Percentiles rank a stretch among this genome's conserved stretches.
These are phyloP conservation scores for Aspergillus calidoustus DNA, from an alignment of 2,329 filamentous ascomycete genomes.

Conservation along the genomic window DNA sequence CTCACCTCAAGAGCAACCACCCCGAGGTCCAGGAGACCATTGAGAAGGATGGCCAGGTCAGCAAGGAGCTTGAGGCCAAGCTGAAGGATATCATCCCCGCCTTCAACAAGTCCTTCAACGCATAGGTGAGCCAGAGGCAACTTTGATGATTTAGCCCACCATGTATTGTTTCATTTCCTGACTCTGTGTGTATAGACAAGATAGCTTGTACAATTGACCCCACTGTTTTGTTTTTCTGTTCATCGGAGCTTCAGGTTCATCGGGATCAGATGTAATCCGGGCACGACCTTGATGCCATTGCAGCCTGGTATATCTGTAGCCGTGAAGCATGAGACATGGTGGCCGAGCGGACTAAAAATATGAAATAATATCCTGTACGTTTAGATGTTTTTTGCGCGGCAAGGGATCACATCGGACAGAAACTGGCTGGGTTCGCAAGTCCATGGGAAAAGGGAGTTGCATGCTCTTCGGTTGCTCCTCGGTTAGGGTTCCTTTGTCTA, in stretches of 20 bases:
- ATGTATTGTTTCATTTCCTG: conserved; percentile 45
- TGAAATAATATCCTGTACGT: conserved; percentile 49
- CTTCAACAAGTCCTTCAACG: conserved; percentile 93
- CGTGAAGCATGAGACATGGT: conserved; percentile 29
- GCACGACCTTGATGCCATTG: conserved; percentile 27
- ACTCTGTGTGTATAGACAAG: conserved; percentile 50
- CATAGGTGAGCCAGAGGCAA: conserved; percentile 46
- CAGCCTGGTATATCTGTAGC: conserved; percentile 33
- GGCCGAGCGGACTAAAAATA: conserved; percentile 35
- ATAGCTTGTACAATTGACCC: conserved; percentile 52
- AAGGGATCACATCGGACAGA: conserved; percentile 34
- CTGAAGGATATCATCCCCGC: conserved; percentile 70
- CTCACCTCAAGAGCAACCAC: conserved; percentile 91
- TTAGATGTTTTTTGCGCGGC: conserved; percentile 44
- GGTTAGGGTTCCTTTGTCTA: conserved; percentile 25
- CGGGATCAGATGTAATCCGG: conserved; percentile 21
- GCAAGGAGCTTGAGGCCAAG: conserved; percentile 78
- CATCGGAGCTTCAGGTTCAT: conserved; percentile 29
- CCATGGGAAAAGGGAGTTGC: conserved; percentile 23
- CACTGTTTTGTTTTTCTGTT: conserved; percentile 47
- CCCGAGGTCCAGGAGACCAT: conserved; percentile 80
- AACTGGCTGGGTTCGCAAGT: conserved; percentile 20
- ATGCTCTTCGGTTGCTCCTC: conserved; percentile 28
- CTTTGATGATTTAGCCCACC: conserved; percentile 35
- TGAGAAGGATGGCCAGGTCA: conserved; percentile 92